These are phyloP conservation scores for Pseudonectria foliicola DNA, from an alignment of 2,329 filamentous ascomycete species.

Conservation along the genomic window DNA sequence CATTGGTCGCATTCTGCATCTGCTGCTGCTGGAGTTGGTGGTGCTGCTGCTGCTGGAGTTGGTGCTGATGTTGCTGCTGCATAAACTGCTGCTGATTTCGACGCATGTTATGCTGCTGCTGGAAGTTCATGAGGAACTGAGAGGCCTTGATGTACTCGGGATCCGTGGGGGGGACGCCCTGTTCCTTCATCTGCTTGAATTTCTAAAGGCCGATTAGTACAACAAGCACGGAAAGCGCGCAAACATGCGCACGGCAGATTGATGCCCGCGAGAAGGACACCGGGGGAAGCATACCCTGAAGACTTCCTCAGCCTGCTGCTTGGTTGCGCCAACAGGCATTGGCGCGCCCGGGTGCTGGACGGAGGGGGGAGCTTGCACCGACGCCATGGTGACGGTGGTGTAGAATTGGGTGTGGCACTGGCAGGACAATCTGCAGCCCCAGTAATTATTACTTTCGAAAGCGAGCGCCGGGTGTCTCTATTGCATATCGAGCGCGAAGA, in stretches of 20 bases:
- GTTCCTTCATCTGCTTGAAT: constrained; percentile 81
- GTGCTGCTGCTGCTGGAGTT: constrained; percentile 47
- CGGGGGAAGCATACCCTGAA: constrained; percentile 47
- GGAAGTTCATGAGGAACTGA: constrained; percentile 65
- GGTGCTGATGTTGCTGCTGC: constrained; percentile 31
- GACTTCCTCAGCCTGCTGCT: constrained; percentile 71
- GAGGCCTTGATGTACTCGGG: constrained; percentile 82
- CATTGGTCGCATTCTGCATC: constrained; percentile 50
- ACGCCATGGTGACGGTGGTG: constrained; percentile 58
- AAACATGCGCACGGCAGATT: background rate
- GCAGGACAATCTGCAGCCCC: constrained; percentile 15
- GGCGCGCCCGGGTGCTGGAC: constrained; percentile 58
- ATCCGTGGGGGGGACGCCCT: constrained; percentile 72
- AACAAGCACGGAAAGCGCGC: constrained; percentile 8
- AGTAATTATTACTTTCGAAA: constrained; percentile 14
- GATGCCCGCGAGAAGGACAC: constrained; percentile 3
- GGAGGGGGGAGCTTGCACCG: constrained; percentile 64
- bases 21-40: constrained; percentile 37
- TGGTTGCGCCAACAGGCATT: constrained; percentile 62
- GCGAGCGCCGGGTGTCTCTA: constrained; percentile 21
- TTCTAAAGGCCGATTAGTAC: constrained; percentile 48
- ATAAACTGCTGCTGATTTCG: constrained; percentile 37
- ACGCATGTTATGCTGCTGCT: constrained; percentile 55
- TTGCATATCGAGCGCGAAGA: constrained; percentile 32
- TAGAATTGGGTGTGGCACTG: constrained; percentile 15